phyloP scores from a whole-genome alignment of 257 asterid genomes.

The Capsicum baccatum region DNA sequence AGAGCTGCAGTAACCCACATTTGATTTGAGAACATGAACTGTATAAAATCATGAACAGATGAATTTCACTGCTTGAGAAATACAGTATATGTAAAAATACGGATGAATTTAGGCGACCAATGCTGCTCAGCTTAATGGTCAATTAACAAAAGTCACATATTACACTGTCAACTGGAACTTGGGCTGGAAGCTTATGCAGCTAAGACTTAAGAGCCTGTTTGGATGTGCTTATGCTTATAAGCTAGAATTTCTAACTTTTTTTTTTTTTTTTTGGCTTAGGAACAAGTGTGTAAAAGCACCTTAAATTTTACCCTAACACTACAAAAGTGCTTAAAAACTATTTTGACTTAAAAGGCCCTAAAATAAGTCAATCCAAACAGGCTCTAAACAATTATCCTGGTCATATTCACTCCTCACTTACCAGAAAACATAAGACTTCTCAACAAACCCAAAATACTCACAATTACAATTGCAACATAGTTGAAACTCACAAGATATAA shows the following conservation, averaged over 20 bases:
- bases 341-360: too few species aligned
- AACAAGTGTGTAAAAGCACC: too few species aligned
- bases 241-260: too few species aligned
- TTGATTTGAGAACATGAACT: neutral
- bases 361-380: too few species aligned
- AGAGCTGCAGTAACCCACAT: neutral
- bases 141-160: neutral
- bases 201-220: too few species aligned
- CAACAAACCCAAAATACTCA: neutral
- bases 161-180: neutral
- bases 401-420: neutral
- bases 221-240: too few species aligned
- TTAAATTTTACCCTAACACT: too few species aligned
- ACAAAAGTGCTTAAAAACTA: too few species aligned
- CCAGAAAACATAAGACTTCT: neutral
- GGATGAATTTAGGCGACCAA: constrained; percentile 6
- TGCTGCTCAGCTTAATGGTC: neutral
- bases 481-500: neutral
- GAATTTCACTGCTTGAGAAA: constrained; percentile 3
- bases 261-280: too few species aligned
- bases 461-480: neutral
- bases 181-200: neutral
- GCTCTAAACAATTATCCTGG: neutral
- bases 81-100: neutral
- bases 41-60: neutral